Percentiles rank a stretch among this genome's conserved stretches.
Evolutionary conservation across 495 filamentous ascomycete species (phyloP).

Genomic region (Trichocladium antarcticum): DNA sequence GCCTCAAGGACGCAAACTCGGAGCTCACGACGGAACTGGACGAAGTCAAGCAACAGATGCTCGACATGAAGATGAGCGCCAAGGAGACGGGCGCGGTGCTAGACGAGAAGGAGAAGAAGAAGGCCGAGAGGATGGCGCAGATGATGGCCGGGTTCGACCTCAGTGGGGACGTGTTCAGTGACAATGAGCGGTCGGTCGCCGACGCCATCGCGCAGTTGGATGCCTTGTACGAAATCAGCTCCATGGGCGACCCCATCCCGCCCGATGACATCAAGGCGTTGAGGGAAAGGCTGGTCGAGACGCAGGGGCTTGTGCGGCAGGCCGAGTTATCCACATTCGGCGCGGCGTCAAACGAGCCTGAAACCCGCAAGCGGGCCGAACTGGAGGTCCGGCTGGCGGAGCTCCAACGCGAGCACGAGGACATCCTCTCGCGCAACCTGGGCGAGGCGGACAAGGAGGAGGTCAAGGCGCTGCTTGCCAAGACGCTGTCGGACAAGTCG

Average conservation of each 20-base stretch:
- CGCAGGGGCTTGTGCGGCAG: conserved; percentile 85
- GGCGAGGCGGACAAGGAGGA: conserved; percentile 68
- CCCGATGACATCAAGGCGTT: conserved; percentile 71
- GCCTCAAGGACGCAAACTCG: conserved; percentile 85
- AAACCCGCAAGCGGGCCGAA: conserved; percentile 54
- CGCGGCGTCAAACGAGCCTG: conserved; percentile 46
- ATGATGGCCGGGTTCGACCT: conserved; percentile 99
- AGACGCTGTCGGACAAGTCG: conserved; percentile 61
- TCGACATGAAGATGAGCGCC: conserved; percentile 89
- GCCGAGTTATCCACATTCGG: conserved; percentile 68
- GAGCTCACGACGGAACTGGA: conserved; percentile 87
- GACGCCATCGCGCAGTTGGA: conserved; percentile 73
- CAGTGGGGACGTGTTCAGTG: conserved; percentile 77
- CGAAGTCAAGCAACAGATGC: conserved; percentile 90
- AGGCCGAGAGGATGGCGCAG: conserved; percentile 97
- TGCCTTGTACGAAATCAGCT: conserved; percentile 60
- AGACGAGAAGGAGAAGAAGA: conserved; percentile 97
- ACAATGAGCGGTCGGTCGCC: conserved; percentile 76
- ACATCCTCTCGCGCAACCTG: conserved; percentile 68
- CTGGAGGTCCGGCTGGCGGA: conserved; percentile 62
- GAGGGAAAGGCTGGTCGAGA: conserved; percentile 66
- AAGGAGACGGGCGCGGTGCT: conserved; percentile 79
- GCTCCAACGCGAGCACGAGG: conserved; percentile 72
- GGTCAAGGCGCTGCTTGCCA: conserved; percentile 64
- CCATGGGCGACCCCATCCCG: conserved; percentile 64